Percentiles rank a stretch among this genome's conserved stretches.
phyloP scores from a whole-genome alignment of 805 yeast species.

The Schwanniomyces polymorphus region DNA sequence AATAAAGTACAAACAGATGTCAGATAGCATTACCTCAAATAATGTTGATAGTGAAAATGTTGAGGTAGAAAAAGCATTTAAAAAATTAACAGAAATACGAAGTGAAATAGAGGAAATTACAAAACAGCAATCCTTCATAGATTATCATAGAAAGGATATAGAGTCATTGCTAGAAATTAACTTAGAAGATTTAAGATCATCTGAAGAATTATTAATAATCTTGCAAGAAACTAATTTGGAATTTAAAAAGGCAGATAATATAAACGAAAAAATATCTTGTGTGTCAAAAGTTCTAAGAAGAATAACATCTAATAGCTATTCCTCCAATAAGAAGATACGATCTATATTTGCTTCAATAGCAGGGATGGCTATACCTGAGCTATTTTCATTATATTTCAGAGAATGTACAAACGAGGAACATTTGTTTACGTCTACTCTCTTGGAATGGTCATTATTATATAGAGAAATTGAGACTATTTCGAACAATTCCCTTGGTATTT shows the following conservation, averaged over 20 bases:
- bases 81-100: conserved; percentile 12
- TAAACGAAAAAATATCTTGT: neutral
- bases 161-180: conserved; percentile 1
- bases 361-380: neutral
- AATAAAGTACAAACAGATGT: conserved; percentile 26
- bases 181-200: neutral
- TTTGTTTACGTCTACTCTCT: conserved; percentile 5
- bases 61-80: conserved; percentile 12
- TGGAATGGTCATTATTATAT: conserved; percentile 14
- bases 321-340: neutral
- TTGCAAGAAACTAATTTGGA: neutral
- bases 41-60: conserved; percentile 2
- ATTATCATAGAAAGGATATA: conserved; percentile 8
- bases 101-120: conserved; percentile 13
- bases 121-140: conserved; percentile 5
- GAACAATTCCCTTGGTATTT: conserved; percentile 5
- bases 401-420: conserved; percentile 3
- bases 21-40: conserved; percentile 19
- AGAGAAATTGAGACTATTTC: conserved; percentile 7
- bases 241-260: neutral
- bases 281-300: neutral
- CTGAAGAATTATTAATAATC: neutral
- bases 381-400: conserved; percentile 9
- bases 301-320: neutral
- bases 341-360: conserved; percentile 11